phyloP scores from a whole-genome alignment of 163 green algal species.

The Chlorella variabilis region DNA sequence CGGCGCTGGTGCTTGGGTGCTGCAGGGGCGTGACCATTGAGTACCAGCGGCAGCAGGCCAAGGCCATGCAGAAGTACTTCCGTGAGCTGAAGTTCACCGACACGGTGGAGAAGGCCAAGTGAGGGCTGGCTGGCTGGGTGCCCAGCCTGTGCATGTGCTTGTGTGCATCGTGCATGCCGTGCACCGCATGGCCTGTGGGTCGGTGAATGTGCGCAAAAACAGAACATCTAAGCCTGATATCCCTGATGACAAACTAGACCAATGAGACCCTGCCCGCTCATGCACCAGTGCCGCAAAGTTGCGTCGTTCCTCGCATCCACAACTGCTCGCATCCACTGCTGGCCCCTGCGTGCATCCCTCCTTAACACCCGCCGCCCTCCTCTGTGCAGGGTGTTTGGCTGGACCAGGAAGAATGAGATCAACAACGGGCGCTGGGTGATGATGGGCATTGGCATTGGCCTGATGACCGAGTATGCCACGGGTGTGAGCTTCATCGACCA shows the following conservation, averaged over 20 bases:
- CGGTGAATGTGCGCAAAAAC: conserved; percentile 25
- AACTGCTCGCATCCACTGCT: neutral
- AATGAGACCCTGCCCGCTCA: conserved; percentile 11
- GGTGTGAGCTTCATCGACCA: conserved; percentile 94
- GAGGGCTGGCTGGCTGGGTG: conserved; percentile 26
- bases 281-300: too few relatives aligned
- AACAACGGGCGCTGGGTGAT: conserved; percentile 97
- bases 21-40: conserved; percentile 77
- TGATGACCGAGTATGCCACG: conserved; percentile 98
- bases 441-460: conserved; percentile 93
- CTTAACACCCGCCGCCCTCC: too few relatives aligned
- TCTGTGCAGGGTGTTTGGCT: conserved; percentile 89
- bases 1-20: too few relatives aligned
- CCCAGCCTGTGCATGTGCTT: neutral
- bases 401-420: conserved; percentile 94
- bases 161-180: neutral
- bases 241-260: conserved; percentile 29
- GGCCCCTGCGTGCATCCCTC: neutral
- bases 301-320: too few relatives aligned
- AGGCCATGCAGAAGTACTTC: conserved; percentile 91
- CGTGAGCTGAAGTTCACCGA: conserved; percentile 61
- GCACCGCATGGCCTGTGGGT: neutral
- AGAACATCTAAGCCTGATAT: conserved; percentile 30
- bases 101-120: conserved; percentile 65
- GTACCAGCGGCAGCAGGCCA: conserved; percentile 88